Evolutionary conservation across 2,329 filamentous ascomycete genomes (phyloP), one percentile per base, ranked within the genome.

Genomic region (Exophiala spinifera): DNA sequence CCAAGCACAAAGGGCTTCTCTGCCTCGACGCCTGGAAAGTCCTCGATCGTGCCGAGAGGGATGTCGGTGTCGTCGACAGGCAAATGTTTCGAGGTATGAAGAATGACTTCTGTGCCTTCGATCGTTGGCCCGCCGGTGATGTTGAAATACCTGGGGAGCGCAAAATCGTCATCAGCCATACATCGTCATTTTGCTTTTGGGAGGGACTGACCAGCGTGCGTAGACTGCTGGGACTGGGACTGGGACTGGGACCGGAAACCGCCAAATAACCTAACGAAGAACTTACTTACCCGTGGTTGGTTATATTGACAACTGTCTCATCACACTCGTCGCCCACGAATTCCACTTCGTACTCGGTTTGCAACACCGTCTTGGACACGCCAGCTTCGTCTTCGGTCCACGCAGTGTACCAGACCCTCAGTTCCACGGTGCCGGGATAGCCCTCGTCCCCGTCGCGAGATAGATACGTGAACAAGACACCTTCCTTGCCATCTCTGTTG

Each of bases 221-320:
- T n/a, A n/a, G n/a, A n/a, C n/a, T n/a, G n/a, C n/a, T n/a, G n/a
- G n/a, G n/a, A n/a, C n/a, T n/a, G n/a, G n/a, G n/a, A n/a, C n/a
- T n/a, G n/a, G n/a, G n/a, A n/a, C n/a, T n/a, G n/a, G n/a, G n/a
- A n/a, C n/a, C n/a, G n/a, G n/a, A n/a, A n/a, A n/a, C n/a, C n/a
- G n/a, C n/a, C n/a, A n/a, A n/a, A n/a, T n/a, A n/a, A n/a, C n/a
- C n/a, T n/a, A n/a, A n/a, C n/a, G n/a, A n/a, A n/a, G 13, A 21
- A 11, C 47, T 31, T 7, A 69, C 76, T 63, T 72, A 90, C 87
- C 89, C 95, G 76, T 99, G 92, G 75, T 97, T 99, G 46, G 94
- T 97, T 74, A 97, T 81, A 73, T 91, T 95, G 69, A 97, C 82
- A 39, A 85, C 85, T 0, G 92, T 97, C 79, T 96, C 92, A n/a